phyloP scores from a whole-genome alignment of 352 stramenopile genomes.

The Pythium phragmiticola region DNA sequence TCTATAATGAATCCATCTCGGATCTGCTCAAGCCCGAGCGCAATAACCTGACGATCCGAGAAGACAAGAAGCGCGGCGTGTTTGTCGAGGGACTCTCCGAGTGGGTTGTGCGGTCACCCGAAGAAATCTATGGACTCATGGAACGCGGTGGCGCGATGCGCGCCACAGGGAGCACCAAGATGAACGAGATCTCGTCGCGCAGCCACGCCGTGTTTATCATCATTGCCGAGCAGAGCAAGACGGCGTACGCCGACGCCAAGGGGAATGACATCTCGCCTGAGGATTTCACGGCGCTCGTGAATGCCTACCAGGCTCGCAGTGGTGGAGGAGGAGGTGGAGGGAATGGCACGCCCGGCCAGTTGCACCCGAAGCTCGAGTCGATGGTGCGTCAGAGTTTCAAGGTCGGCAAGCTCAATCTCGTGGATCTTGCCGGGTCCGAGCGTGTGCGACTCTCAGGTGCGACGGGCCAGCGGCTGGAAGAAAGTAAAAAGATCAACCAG shows the following conservation, averaged over 20 bases:
- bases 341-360: constrained; percentile 11
- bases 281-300: constrained; percentile 83
- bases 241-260: constrained; percentile 82
- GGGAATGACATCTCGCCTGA: constrained; percentile 81
- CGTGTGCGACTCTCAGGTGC: constrained; percentile 85
- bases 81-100: constrained; percentile 95
- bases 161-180: constrained; percentile 83
- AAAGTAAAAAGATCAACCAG: constrained; percentile 94
- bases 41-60: constrained; percentile 91
- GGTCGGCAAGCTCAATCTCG: constrained; percentile 94
- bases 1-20: constrained; percentile 95
- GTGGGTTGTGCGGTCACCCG: constrained; percentile 91
- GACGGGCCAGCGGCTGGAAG: constrained; percentile 85
- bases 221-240: constrained; percentile 92
- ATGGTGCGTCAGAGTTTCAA: constrained; percentile 93
- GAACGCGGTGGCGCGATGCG: constrained; percentile 85
- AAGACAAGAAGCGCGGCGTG: constrained; percentile 91
- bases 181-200: constrained; percentile 87
- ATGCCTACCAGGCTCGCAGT: constrained; percentile 65
- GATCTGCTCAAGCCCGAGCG: constrained; percentile 93
- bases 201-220: constrained; percentile 95
- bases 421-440: constrained; percentile 92
- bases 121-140: constrained; percentile 95
- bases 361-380: constrained; percentile 82
- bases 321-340: constrained; percentile 10